These are phyloP conservation scores for Alisma plantagoaquatica DNA, from an alignment of 106 monocot species.

Conservation along the genomic window DNA sequence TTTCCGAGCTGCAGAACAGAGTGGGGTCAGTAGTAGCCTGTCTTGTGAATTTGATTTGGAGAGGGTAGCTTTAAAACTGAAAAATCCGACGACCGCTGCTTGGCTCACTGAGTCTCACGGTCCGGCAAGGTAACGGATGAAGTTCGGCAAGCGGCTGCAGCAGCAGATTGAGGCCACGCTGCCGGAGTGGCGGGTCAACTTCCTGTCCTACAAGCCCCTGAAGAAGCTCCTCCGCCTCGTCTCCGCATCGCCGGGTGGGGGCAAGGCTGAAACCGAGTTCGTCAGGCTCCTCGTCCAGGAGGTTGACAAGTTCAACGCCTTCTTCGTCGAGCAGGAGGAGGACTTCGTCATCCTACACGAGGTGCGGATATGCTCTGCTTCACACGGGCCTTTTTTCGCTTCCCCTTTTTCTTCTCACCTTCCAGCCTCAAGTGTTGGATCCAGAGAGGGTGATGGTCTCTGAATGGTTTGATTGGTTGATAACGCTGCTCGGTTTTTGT, in stretches of 20 bases:
- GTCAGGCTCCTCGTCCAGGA: constrained; percentile 41
- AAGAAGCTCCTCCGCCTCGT: constrained; percentile 53
- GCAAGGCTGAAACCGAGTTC: constrained; percentile 31
- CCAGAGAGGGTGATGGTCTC: too few species aligned
- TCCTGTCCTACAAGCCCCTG: constrained; percentile 65
- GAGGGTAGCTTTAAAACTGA: neutral
- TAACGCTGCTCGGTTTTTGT: too few species aligned
- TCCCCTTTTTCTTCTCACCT: neutral
- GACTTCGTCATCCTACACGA: constrained; percentile 54
- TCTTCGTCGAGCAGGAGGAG: too few species aligned
- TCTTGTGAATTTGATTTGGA: constrained; percentile 6
- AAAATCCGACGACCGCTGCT: neutral
- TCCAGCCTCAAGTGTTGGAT: too few species aligned
- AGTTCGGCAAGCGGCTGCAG: constrained; percentile 80
- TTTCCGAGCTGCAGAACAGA: neutral
- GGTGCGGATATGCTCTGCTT: constrained; percentile 8
- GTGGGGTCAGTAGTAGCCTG: neutral
- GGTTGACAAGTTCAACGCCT: constrained; percentile 65
- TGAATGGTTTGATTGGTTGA: too few species aligned
- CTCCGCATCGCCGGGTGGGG: constrained; percentile 15
- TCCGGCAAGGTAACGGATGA: constrained; percentile 26
- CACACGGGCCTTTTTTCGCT: neutral
- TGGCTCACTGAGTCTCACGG: neutral
- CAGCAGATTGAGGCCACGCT: constrained; percentile 66
- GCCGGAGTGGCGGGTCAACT: constrained; percentile 67